Conservation (phyloP, 495 filamentous ascomycete species). For the Margaritispora aquatica region DNA sequence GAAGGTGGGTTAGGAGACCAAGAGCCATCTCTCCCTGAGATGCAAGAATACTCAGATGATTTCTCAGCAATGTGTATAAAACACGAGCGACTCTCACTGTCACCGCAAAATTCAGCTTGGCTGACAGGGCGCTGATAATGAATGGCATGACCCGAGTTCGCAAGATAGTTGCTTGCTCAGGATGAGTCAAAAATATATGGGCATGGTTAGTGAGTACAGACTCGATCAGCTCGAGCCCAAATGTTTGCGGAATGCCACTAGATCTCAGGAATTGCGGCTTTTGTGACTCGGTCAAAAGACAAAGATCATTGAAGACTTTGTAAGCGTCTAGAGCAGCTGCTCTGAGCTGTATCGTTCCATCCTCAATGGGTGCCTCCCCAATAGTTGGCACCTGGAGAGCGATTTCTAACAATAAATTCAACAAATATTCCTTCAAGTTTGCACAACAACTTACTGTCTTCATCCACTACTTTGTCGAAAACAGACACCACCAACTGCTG, state of each 20-base stretch:
- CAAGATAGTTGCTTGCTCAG: conserved; percentile 74
- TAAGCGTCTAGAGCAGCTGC: conserved; percentile 84
- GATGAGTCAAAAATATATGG: conserved; percentile 67
- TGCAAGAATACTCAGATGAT: conserved; percentile 66
- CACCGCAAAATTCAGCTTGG: conserved; percentile 71
- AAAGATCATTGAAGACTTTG: conserved; percentile 81
- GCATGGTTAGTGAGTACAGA: conserved; percentile 81
- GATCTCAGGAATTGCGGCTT: conserved; percentile 72
- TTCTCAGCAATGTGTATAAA: conserved; percentile 68
- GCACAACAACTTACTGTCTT: conserved; percentile 56
- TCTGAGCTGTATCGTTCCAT: conserved; percentile 57
- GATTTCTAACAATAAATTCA: conserved; percentile 31
- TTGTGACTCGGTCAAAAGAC: conserved; percentile 78
- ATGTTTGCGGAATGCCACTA: conserved; percentile 67
- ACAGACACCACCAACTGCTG: conserved; percentile 89
- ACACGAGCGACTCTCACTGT: conserved; percentile 79
- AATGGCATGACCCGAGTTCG: conserved; percentile 79
- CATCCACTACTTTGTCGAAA: conserved; percentile 81
- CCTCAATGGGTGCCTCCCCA: conserved; percentile 56
- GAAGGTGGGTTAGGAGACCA: conserved; percentile 75
- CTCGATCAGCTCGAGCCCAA: conserved; percentile 87
- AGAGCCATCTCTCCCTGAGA: conserved; percentile 82
- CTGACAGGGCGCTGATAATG: conserved; percentile 69
- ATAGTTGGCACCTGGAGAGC: conserved; percentile 43
- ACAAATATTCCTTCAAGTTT: neutral